Evolutionary conservation across 768 basidiomycete genomes (phyloP), one percentile per base, ranked within the genome.

Genomic region (Pulveroboletus sp.): DNA sequence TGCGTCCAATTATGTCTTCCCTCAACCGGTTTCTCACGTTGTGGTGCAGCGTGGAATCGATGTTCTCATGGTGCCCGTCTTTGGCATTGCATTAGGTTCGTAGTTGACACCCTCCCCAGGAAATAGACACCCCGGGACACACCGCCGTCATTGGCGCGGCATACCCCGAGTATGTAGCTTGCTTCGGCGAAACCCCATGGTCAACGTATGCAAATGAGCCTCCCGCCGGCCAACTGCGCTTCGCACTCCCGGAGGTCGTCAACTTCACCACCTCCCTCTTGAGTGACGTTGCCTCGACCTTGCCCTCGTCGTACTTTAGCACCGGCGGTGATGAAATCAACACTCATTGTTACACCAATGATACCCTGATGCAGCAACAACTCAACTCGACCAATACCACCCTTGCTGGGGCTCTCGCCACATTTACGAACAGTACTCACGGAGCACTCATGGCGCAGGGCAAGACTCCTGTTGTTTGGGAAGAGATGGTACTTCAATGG

Each of bases 301-400:
- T 87, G 3, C 78, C 80, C 0, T 80, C 81, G 3, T 72, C 59
- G n/a, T 73, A 88, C 53, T 83, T 93, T 57, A 79, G 80, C 55
- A 88, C 89, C 0, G 92, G 92, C 0, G 91, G 92, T 0, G 91
- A 93, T 54, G 89, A 92, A 57, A 62, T 92, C 51, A 91, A 92
- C 50, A 63, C 67, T 3, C 72, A 73, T 13, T 89, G 87, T 63
- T 91, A 89, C 57, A 62, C 63, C 2, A 62, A 84, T 17, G 90
- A 93, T 60, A 59, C 71, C 1, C 65, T 72, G 53, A 86, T 86
- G 0, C 80, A 82, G 54, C 64, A 70, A 1, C 76, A 79, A 4
- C 70, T 92, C 39, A 69, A 69, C n/a, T 47, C 59, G 3, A 74
- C 67, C 35, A 76, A 76, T 5, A 70, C 70, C 60, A 86, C 81